phyloP scores from a whole-genome alignment of 2,329 filamentous ascomycete species.

The Alternaria rosae region DNA sequence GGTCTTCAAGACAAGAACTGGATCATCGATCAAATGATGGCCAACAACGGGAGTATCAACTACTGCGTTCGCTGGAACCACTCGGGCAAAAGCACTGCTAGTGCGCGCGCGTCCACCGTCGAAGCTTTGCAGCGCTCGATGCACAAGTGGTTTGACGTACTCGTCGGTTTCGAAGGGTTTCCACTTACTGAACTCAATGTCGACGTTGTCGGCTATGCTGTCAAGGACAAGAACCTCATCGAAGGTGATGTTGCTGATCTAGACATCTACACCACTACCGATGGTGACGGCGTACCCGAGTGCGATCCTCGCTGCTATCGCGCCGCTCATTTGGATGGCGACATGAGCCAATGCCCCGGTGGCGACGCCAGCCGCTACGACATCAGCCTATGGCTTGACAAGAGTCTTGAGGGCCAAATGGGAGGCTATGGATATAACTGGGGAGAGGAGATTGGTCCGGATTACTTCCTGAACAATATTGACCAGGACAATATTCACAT shows the following conservation, averaged over 20 bases:
- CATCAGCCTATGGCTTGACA: constrained; percentile 55
- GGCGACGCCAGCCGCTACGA: constrained; percentile 52
- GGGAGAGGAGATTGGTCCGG: constrained; percentile 55
- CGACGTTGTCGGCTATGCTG: constrained; percentile 56
- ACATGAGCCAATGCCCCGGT: constrained; percentile 52
- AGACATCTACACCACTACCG: constrained; percentile 54
- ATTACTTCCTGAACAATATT: constrained; percentile 54
- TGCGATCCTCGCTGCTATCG: constrained; percentile 54
- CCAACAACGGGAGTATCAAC: constrained; percentile 46
- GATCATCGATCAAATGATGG: constrained; percentile 39
- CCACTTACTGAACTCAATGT: constrained; percentile 51
- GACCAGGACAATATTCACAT: constrained; percentile 53
- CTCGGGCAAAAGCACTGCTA: constrained; percentile 46
- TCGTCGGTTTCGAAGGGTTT: constrained; percentile 57
- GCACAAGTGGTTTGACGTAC: constrained; percentile 55
- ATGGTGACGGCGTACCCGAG: constrained; percentile 53
- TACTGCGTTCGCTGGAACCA: constrained; percentile 59
- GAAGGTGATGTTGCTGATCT: constrained; percentile 46
- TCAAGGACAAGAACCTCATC: constrained; percentile 49
- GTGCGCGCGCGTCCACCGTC: constrained; percentile 50
- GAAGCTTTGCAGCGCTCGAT: constrained; percentile 47
- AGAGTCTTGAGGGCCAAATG: constrained; percentile 49
- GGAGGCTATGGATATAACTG: constrained; percentile 57
- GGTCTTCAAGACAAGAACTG: constrained; percentile 40
- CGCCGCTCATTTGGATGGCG: constrained; percentile 54